phyloP scores from a whole-genome alignment of 1,139 yeast genomes.

The Geotrichum candidum region DNA sequence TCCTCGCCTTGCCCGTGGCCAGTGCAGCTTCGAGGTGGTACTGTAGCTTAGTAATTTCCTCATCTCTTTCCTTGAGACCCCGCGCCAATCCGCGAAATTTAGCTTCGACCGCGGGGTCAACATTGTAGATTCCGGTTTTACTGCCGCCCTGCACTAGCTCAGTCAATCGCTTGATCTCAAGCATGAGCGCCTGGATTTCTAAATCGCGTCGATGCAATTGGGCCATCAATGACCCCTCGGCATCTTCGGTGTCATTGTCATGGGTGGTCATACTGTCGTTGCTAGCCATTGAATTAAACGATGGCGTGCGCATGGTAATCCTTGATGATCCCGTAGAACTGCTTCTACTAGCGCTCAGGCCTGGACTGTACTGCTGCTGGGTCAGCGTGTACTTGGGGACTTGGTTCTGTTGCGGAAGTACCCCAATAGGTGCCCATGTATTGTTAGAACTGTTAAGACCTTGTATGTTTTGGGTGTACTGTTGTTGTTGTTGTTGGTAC shows the following conservation, averaged over 20 bases:
- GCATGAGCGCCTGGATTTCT: slow-evolving; percentile 9
- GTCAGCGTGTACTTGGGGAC: background rate
- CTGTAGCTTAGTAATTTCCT: slow-evolving; percentile 57
- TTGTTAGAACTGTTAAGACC: background rate
- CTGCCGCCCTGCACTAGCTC: background rate
- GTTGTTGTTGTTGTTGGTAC: slow-evolving; percentile 5
- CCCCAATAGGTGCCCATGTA: slow-evolving; percentile 6
- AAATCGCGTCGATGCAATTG: slow-evolving; percentile 19
- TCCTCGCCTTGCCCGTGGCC: slow-evolving; percentile 32
- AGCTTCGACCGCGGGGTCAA: slow-evolving; percentile 26
- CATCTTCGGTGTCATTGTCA: slow-evolving; percentile 23
- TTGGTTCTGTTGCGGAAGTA: background rate
- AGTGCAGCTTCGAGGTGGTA: slow-evolving; percentile 58
- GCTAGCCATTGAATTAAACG: background rate
- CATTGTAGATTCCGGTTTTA: slow-evolving; percentile 5
- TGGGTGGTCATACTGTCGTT: background rate
- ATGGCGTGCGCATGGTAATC: background rate
- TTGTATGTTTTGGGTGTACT: background rate
- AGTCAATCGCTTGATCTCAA: slow-evolving; percentile 6
- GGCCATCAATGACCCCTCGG: slow-evolving; percentile 25
- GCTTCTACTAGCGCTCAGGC: slow-evolving; percentile 1
- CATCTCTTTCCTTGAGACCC: slow-evolving; percentile 46
- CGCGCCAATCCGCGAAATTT: slow-evolving; percentile 46
- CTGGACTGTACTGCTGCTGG: slow-evolving; percentile 8
- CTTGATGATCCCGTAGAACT: slow-evolving; percentile 1